Evolutionary conservation across 805 yeast species (phyloP).

Genomic region (Candida orba): DNA sequence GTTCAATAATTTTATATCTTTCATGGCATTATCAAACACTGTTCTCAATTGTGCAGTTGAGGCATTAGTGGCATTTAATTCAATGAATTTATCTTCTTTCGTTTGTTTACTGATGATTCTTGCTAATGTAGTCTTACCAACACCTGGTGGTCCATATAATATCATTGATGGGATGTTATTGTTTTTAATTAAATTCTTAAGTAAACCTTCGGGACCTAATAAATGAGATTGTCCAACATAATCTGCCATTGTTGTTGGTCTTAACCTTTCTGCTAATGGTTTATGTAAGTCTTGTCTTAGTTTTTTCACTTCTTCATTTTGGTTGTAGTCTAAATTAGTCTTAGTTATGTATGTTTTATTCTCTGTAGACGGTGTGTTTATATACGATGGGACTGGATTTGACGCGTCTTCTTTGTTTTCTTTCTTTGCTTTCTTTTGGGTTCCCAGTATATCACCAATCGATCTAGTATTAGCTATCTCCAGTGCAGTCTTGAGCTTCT

Average conservation of each 20-base stretch:
- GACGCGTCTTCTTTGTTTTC: not conserved
- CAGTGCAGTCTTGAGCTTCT: slow-evolving; percentile 5
- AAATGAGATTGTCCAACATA: slow-evolving; percentile 85
- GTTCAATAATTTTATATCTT: slow-evolving; percentile 33
- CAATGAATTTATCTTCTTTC: slow-evolving; percentile 50
- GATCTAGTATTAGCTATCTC: slow-evolving; percentile 3
- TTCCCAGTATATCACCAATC: slow-evolving; percentile 6
- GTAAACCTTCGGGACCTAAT: slow-evolving; percentile 54
- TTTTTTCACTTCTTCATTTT: slow-evolving; percentile 13
- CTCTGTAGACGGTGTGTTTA: not conserved
- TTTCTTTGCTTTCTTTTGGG: not conserved
- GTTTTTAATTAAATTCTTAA: slow-evolving; percentile 55
- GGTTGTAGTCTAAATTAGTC: slow-evolving; percentile 2
- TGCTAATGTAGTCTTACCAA: slow-evolving; percentile 82
- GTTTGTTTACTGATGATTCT: slow-evolving; percentile 35
- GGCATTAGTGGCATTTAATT: slow-evolving; percentile 77
- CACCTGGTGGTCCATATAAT: slow-evolving; percentile 95
- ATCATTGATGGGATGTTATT: slow-evolving; percentile 78
- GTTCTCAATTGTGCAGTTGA: slow-evolving; percentile 60
- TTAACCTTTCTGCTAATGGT: slow-evolving; percentile 69
- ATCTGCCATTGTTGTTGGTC: slow-evolving; percentile 66
- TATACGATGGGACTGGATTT: not conserved
- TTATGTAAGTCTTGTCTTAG: slow-evolving; percentile 12
- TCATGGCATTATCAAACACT: slow-evolving; percentile 39
- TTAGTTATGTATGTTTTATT: not conserved